Conservation (phyloP, 2,329 filamentous ascomycete genomes). For the Ceratocystis ficicola region DNA sequence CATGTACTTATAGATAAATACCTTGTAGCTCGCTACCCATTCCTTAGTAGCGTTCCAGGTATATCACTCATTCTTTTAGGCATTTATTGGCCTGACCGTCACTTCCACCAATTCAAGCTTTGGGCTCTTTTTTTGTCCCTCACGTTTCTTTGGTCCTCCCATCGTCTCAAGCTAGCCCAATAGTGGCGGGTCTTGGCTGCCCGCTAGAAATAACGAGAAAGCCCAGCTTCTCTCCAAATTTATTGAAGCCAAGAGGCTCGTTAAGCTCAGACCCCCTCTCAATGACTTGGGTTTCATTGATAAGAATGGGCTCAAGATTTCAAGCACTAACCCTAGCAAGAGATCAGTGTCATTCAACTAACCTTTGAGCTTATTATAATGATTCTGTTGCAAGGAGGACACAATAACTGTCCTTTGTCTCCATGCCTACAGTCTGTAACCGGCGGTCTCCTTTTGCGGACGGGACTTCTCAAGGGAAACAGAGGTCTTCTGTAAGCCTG, state of each 20-base stretch:
- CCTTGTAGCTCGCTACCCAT: not conserved
- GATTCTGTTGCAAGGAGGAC: not conserved
- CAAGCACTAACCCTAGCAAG: not conserved
- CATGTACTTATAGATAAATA: not conserved
- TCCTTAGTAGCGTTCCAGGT: not conserved
- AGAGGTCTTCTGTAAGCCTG: not conserved
- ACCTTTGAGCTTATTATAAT: not conserved
- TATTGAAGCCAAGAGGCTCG: not conserved
- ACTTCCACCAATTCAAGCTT: not conserved
- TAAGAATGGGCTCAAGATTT: not conserved
- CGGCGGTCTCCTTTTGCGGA: not conserved
- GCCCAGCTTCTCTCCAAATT: not conserved
- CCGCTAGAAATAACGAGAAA: not conserved
- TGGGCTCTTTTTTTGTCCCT: slow-evolving; percentile 4
- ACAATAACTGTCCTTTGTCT: not conserved
- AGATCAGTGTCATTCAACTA: not conserved
- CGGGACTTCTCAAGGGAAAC: not conserved
- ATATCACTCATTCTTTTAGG: slow-evolving; percentile 8
- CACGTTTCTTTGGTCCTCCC: not conserved
- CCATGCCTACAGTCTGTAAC: too few species aligned
- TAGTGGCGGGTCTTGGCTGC: slow-evolving; percentile 8
- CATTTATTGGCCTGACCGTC: slow-evolving; percentile 2
- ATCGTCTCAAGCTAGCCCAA: not conserved
- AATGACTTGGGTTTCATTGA: not conserved
- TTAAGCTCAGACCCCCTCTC: slow-evolving; percentile 2